Percentiles rank a stretch among this genome's conserved stretches.
phyloP scores from a whole-genome alignment of 495 filamentous ascomycete species.

The Hypoxylon cercidicola region DNA sequence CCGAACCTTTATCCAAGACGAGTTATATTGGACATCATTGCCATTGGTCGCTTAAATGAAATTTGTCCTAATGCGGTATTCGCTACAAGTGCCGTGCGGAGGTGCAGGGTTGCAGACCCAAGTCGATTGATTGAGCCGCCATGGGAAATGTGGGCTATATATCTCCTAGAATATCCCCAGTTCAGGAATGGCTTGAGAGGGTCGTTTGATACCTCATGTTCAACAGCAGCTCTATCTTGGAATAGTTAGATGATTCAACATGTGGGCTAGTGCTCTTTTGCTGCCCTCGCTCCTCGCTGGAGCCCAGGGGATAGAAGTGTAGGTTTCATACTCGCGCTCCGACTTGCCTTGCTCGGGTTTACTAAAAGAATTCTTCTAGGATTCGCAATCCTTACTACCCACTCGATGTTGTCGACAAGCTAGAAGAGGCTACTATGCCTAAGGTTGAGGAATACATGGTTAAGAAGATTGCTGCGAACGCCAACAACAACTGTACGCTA shows the following conservation, averaged over 20 bases:
- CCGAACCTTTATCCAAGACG: constrained; percentile 29
- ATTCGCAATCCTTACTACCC: constrained; percentile 51
- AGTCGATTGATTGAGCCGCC: constrained; percentile 44
- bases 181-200: constrained; percentile 16
- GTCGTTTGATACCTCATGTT: constrained; percentile 16
- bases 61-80: constrained; percentile 41
- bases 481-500: constrained; percentile 59
- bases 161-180: constrained; percentile 31
- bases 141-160: constrained; percentile 42
- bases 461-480: constrained; percentile 47
- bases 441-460: constrained; percentile 51
- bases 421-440: constrained; percentile 50
- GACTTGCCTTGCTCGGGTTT: constrained; percentile 6
- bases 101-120: constrained; percentile 32
- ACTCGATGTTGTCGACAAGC: constrained; percentile 52
- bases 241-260: constrained; percentile 42
- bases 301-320: constrained; percentile 47
- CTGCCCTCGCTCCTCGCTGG: constrained; percentile 49
- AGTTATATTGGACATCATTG: constrained; percentile 42
- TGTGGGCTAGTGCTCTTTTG: constrained; percentile 49
- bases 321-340: constrained; percentile 16
- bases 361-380: constrained; percentile 11
- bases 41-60: constrained; percentile 48
- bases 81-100: constrained; percentile 46
- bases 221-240: constrained; percentile 23